A percentile compares a stretch with the other conserved stretches of the same genome.
phyloP scores from a whole-genome alignment of 2,329 filamentous ascomycete genomes.

The Sclerotinia sclerotiorum region DNA sequence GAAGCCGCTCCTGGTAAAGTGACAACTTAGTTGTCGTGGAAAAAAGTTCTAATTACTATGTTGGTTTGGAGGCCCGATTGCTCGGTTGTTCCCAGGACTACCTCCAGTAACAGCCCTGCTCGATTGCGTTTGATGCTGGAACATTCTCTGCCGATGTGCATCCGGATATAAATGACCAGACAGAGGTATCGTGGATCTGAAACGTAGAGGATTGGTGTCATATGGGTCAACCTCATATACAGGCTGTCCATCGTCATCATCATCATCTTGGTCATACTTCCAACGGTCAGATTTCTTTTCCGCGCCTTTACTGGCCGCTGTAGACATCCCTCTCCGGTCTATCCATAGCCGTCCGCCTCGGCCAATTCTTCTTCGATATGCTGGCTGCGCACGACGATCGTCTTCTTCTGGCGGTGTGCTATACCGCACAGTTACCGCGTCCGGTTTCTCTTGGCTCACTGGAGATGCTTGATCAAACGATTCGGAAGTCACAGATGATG shows the following conservation, averaged over 20 bases:
- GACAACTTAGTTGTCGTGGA: constrained; percentile 26
- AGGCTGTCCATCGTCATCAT: constrained; percentile 75
- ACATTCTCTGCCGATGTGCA: constrained; percentile 32
- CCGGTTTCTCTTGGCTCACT: constrained; percentile 32
- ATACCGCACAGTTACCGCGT: constrained; percentile 33
- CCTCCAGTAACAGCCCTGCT: constrained; percentile 20
- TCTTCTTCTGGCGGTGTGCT: constrained; percentile 38
- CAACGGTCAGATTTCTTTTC: constrained; percentile 64
- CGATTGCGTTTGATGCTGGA: constrained; percentile 24
- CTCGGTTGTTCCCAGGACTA: constrained; percentile 33
- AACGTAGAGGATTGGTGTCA: constrained; percentile 58
- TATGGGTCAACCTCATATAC: constrained; percentile 75
- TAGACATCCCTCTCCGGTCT: constrained; percentile 73
- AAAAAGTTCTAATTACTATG: constrained; percentile 29
- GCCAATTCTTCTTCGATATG: constrained; percentile 81
- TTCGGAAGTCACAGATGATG: constrained; percentile 47
- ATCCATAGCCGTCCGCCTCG: constrained; percentile 84
- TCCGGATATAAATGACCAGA: constrained; percentile 34
- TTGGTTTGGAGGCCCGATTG: constrained; percentile 28
- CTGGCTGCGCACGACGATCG: constrained; percentile 47
- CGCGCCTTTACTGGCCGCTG: constrained; percentile 48
- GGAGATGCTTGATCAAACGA: constrained; percentile 41
- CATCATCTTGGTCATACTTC: constrained; percentile 85
- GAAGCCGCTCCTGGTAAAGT: constrained; percentile 20
- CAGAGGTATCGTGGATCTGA: constrained; percentile 49